These are phyloP conservation scores for Aspergillus fumigatiaffinis DNA, from an alignment of 2,329 filamentous ascomycete species.

Conservation along the genomic window DNA sequence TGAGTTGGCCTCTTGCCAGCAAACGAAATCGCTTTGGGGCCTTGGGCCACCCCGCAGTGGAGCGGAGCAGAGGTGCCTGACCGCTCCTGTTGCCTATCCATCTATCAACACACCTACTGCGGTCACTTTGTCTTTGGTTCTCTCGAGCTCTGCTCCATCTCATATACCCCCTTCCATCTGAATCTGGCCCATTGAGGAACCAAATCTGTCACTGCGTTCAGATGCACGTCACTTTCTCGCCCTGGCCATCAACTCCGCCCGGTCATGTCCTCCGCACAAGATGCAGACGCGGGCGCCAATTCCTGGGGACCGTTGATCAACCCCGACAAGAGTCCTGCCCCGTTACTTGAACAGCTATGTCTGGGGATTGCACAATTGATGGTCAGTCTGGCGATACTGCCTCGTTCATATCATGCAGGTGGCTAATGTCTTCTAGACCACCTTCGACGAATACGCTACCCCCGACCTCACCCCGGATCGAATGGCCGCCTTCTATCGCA, in stretches of 20 bases:
- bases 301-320: conserved; percentile 64
- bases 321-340: conserved; percentile 63
- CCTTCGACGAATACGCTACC: conserved; percentile 32
- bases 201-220: conserved; percentile 8
- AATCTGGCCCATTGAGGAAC: conserved; percentile 7
- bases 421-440: conserved; percentile 18
- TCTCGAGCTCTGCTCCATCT: not conserved
- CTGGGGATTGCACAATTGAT: conserved; percentile 66
- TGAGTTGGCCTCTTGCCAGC: not conserved
- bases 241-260: conserved; percentile 13
- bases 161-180: not conserved
- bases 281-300: conserved; percentile 17
- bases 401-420: conserved; percentile 7
- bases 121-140: not conserved
- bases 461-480: conserved; percentile 58
- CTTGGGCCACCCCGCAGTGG: not conserved
- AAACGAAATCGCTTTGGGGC: not conserved
- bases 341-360: conserved; percentile 63
- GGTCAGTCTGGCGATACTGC: conserved; percentile 47
- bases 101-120: not conserved
- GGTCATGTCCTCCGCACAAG: conserved; percentile 28
- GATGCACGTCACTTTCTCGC: conserved; percentile 9
- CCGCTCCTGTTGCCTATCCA: conserved; percentile 1
- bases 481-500: conserved; percentile 71
- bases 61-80: conserved; percentile 1